phyloP scores from a whole-genome alignment of 148 eudicot genomes.

The Chenopodium formosanum region DNA sequence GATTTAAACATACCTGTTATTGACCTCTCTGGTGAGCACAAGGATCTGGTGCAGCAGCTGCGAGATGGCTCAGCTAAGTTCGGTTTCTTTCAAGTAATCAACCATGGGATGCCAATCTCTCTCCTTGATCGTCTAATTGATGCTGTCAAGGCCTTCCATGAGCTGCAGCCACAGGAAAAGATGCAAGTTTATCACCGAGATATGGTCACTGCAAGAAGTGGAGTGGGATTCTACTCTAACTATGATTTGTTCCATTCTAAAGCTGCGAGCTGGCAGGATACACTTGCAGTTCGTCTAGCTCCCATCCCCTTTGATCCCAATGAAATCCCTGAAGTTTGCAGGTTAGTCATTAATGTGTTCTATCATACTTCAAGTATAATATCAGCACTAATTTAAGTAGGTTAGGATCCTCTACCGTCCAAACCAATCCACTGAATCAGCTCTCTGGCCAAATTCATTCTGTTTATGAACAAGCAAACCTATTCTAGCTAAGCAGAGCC shows the following conservation, averaged over 20 bases:
- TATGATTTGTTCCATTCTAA: conserved; percentile 43
- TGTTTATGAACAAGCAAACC: not conserved
- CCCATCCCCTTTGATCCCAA: conserved; percentile 33
- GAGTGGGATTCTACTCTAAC: conserved; percentile 41
- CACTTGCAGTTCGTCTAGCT: conserved; percentile 41
- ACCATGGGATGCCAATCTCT: conserved; percentile 40
- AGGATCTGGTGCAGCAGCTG: conserved; percentile 32
- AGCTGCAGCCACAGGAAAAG: conserved; percentile 32
- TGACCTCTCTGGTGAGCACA: conserved; percentile 43
- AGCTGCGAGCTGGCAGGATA: conserved; percentile 84
- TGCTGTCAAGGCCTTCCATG: conserved; percentile 41
- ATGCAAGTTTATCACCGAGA: conserved; percentile 33
- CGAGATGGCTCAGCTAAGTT: conserved; percentile 37
- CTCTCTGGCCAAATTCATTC: not conserved
- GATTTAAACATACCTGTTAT: conserved; percentile 39
- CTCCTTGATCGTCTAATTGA: conserved; percentile 25
- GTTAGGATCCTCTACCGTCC: not conserved
- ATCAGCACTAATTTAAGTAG: not conserved
- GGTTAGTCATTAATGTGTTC: conserved; percentile 13
- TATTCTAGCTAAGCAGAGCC: not conserved
- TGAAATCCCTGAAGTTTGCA: conserved; percentile 36
- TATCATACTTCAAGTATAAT: not conserved
- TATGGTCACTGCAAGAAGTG: conserved; percentile 17
- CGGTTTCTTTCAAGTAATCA: conserved; percentile 65
- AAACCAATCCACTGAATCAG: not conserved